Percentiles rank a stretch among this genome's conserved stretches.
These are phyloP conservation scores for Begonia masoniana DNA, from an alignment of 306 rosid genomes.

Conservation along the genomic window DNA sequence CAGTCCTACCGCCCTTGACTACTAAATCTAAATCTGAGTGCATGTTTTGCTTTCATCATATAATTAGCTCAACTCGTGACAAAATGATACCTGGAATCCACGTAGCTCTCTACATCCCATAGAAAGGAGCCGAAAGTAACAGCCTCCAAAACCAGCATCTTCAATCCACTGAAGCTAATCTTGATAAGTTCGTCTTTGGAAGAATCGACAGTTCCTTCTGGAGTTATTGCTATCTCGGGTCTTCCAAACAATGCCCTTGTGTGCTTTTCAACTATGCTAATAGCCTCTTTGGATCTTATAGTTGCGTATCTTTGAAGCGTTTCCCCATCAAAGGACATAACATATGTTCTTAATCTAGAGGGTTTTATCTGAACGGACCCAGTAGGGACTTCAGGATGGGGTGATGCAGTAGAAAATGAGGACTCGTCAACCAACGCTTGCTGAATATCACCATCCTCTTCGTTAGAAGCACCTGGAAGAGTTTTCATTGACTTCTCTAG, in stretches of 20 bases:
- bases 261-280: constrained; percentile 81
- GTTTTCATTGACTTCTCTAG: constrained; percentile 85
- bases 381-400: constrained; percentile 57
- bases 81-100: constrained; percentile 86
- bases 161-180: constrained; percentile 83
- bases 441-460: constrained; percentile 20
- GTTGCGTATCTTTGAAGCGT: constrained; percentile 85
- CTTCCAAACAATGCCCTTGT: constrained; percentile 87
- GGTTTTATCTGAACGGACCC: constrained; percentile 35
- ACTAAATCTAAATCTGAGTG: too few species aligned
- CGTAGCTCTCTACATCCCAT: constrained; percentile 88
- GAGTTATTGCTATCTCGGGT: constrained; percentile 57
- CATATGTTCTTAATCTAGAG: constrained; percentile 54
- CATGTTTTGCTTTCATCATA: too few species aligned
- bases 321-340: constrained; percentile 82
- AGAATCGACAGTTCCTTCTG: constrained; percentile 49
- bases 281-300: constrained; percentile 75
- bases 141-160: constrained; percentile 77
- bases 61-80: constrained; percentile 31
- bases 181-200: constrained; percentile 52
- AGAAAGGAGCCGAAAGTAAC: constrained; percentile 85
- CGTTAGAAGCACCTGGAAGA: constrained; percentile 36
- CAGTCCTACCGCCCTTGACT: too few species aligned
- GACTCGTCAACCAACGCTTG: background rate
- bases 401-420: constrained; percentile 18